Evolutionary conservation across 305 asterid species (phyloP), one percentile per base, ranked within the genome.

Genomic region (Fraxinus ornus): DNA sequence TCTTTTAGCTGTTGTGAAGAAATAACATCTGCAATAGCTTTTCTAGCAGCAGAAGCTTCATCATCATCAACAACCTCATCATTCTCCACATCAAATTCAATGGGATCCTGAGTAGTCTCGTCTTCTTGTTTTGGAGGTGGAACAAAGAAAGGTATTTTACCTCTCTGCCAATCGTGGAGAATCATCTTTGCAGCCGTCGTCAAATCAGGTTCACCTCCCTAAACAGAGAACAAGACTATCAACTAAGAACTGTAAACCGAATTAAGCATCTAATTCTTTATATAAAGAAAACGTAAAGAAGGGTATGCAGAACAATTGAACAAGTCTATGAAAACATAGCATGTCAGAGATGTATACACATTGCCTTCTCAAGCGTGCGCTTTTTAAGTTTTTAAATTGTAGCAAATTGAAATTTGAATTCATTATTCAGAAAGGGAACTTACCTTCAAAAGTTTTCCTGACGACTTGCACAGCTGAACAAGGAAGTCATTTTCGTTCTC

Each of bases 161-260:
- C 98, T 84, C 99, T 92, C 85, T 94, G 99, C 99, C 99, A 94
- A 83, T 96, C 97, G 41, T 94, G 98, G 71, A 96, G 98, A 79
- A 96, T 82, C 97, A 96, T 91, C 94, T 94, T 96, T 32, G 95
- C 97, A 82, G 90, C 98, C 7, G 98, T 94, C 91, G 78, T 94
- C 62, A 86, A 88, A 84, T 96, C 98, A 0, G 99, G 98, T 85
- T 96, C 99, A 13, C 99, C 99, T 66, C 99, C 99, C 99, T 96
- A 82, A 2, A 41, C 36, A 85, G 21, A 21, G 2, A 73, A 47
- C 10, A 39, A 52, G 33, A 21, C 10, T 79, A 39, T 77, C 79
- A 80, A 28, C 66, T 57, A 57, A 57, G 74, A 26, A n/a, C 74
- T 3, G 26, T 17, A 28, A 66, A 68, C 21, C 39, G 9, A 68